Evolutionary conservation across 179 eudicot species (phyloP).

Genomic region (Beta macrorhiza): DNA sequence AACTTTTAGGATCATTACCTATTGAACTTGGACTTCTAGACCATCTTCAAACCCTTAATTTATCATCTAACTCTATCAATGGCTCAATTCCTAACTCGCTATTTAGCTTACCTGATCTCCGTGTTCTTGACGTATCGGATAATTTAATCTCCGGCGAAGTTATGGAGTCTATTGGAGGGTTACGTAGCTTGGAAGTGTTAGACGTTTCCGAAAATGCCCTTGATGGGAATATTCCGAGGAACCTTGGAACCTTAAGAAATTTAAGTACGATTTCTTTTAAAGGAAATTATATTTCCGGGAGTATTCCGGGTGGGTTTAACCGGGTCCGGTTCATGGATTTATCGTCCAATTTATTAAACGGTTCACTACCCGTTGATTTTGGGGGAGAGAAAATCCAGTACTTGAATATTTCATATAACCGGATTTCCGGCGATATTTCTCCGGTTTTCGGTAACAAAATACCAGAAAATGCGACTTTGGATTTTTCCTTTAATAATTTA

Average conservation of each 20-base stretch:
- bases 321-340: constrained; percentile 54
- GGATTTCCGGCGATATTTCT: constrained; percentile 64
- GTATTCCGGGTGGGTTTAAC: constrained; percentile 47
- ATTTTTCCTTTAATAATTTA: constrained; percentile 70
- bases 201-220: constrained; percentile 67
- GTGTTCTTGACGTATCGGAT: constrained; percentile 52
- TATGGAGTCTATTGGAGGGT: constrained; percentile 44
- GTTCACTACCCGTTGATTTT: constrained; percentile 60
- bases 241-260: constrained; percentile 44
- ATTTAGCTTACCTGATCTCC: constrained; percentile 45
- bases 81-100: constrained; percentile 63
- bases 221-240: constrained; percentile 55
- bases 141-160: constrained; percentile 65
- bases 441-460: constrained; percentile 44
- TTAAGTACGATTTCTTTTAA: constrained; percentile 48
- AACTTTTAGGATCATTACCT: constrained; percentile 56
- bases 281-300: constrained; percentile 58
- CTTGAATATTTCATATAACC: constrained; percentile 59
- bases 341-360: constrained; percentile 65
- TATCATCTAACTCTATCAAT: constrained; percentile 68
- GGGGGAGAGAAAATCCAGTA: constrained; percentile 41
- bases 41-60: constrained; percentile 44
- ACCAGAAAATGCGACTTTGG: constrained; percentile 59
- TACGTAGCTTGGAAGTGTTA: constrained; percentile 37
- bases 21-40: constrained; percentile 58